Base-by-base conservation (phyloP, 179 eudicot species). In the Actinidia polygama region DNA sequence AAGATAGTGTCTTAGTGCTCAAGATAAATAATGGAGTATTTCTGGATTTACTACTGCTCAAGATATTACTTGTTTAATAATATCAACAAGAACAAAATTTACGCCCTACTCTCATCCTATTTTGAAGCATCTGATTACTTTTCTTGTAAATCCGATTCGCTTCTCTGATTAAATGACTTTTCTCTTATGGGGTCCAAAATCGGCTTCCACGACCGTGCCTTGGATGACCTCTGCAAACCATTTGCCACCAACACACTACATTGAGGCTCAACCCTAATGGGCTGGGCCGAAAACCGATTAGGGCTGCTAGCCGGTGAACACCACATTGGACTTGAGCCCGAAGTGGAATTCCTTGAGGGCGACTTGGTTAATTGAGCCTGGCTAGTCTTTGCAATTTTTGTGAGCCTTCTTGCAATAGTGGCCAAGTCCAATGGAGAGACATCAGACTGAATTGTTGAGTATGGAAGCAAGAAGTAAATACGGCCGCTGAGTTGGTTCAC, bases 391-490 rank as follows among this genome's bases (percentile, higher is more conserved):
- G 87, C 89, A 9, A 80, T 18, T 30, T 55, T 55, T 23, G 79
- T 46, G 70, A 88, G 84, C 82, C 76, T 84, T 44, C 64, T 80
- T 49, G 90, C 85, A 5, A 84, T 26, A n/a, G 80, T 36, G 62
- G 83, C 85, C 82, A 86, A 53, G 74, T 88, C 88, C 44, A 73
- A 9, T 1, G 90, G 84, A 51, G 90, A 88, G 57, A 57, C 80
- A 12, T 80, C 85, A 21, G 86, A 63, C 57, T 59, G 63, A 10
- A 88, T 77, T 0, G 81, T 46, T 0, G 89, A 73, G 46, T 77
- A 77, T 2, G 90, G 84, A 11, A 88, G 75, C 72, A 84, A n/a
- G n/a, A n/a, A n/a, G n/a, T n/a, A n/a, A n/a, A n/a, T n/a, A n/a
- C n/a, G n/a, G n/a, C n/a, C n/a, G n/a, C n/a, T n/a, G n/a, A n/a